Base-by-base conservation (phyloP, 805 yeast species). In the Yamadazyma kitorensis region DNA sequence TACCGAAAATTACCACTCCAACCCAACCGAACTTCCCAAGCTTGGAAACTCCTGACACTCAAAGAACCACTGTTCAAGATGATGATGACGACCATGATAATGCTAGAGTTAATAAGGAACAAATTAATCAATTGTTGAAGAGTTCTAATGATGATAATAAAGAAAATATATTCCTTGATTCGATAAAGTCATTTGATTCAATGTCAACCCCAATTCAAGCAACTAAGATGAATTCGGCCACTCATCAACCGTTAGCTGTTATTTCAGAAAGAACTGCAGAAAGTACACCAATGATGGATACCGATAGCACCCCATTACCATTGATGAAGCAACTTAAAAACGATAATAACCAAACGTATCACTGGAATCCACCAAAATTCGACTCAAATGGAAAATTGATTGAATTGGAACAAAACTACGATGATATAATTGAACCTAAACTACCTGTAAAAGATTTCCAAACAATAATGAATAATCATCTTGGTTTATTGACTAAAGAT, bases 401-500 rank as follows among this genome's bases (percentile, higher is more conserved):
- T 4, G 40, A 27, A 14, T 31, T 21, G 17, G 41, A 40, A 15
- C 46, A 49, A 9, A 40, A 46, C 4, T 49, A 33, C 5, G 53
- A 17, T 44, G 56, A 24, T 34, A 33, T 4, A n/a, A 12, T 6
- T 10, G 2, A 23, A 20, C 15, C 9, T 8, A 41, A 46, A 22
- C 40, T 65, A 26, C 60, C 58, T 13, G 48, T 56, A 47, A 34
- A 43, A 15, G 72, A 67, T 40, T 49, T 65, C 26, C 47, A 62
- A 15, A 39, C 55, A 1, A 65, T 67, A 64, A 40, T 66, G 13
- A 42, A 43, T 20, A 59, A 61, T 5, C 58, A 77, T 54, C 68
- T 79, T 1, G 61, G 64, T 34, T 70, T 76, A n/a, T 59, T 80
- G 33, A 43, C 72, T 15, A 73, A 68, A 13, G 62, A 72, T n/a